These are phyloP conservation scores for Allodekkera sacchari DNA, from an alignment of 805 yeast species.

Conservation along the genomic window DNA sequence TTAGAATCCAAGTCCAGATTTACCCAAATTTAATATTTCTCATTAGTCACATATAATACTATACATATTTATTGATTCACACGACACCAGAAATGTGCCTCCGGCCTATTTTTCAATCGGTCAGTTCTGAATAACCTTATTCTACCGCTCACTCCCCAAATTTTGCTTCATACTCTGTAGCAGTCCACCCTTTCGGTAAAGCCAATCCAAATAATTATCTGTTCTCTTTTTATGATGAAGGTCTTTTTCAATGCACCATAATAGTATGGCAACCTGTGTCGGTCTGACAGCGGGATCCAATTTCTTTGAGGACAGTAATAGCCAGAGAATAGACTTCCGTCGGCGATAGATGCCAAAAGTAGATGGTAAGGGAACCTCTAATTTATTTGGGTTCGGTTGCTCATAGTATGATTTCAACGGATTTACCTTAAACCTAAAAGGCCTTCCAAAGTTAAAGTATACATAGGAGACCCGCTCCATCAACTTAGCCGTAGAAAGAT, in stretches of 20 bases:
- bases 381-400: constrained; percentile 25
- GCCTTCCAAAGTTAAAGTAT: constrained; percentile 20
- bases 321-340: constrained; percentile 75
- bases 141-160: no score
- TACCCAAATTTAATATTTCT: no score
- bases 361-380: constrained; percentile 29
- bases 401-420: constrained; percentile 21
- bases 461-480: constrained; percentile 31
- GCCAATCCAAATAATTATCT: constrained; percentile 13
- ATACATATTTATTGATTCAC: no score
- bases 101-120: no score
- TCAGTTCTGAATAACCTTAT: no score
- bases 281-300: constrained; percentile 38
- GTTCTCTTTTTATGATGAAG: constrained; percentile 4
- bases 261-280: constrained; percentile 16
- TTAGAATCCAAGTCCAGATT: no score
- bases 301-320: constrained; percentile 62
- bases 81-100: no score
- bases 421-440: neutral
- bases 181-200: constrained; percentile 19
- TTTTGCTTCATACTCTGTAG: constrained; percentile 14
- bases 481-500: constrained; percentile 30
- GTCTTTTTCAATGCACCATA: constrained; percentile 17
- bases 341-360: constrained; percentile 49
- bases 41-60: no score